Conservation (phyloP, 2,329 filamentous ascomycete genomes). For the Pseudogymnoascus sp. region DNA sequence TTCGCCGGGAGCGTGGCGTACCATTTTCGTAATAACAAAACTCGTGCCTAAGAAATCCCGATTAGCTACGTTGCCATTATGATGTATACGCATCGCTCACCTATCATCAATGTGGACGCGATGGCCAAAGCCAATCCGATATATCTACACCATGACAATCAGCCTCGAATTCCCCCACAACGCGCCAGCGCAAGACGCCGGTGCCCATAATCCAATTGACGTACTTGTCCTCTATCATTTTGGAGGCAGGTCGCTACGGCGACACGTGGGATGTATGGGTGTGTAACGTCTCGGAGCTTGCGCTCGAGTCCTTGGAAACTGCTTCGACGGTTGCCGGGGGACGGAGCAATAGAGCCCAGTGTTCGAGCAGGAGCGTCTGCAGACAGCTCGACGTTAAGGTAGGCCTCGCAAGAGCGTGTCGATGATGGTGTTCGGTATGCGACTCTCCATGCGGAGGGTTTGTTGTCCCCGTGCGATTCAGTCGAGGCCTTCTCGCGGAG, state of each 20-base stretch:
- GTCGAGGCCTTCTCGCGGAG: neutral
- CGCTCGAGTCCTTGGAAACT: constrained; percentile 18
- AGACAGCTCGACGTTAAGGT: neutral
- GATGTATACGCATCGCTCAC: constrained; percentile 38
- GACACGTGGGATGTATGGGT: neutral
- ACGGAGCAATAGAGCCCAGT: constrained; percentile 7
- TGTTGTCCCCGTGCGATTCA: constrained; percentile 2
- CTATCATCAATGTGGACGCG: constrained; percentile 66
- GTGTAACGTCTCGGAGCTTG: constrained; percentile 18
- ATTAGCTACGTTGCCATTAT: constrained; percentile 13
- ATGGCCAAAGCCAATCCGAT: constrained; percentile 70
- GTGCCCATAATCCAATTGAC: constrained; percentile 15
- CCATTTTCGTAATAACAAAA: constrained; percentile 99
- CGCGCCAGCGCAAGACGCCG: neutral
- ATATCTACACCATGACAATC: constrained; percentile 46
- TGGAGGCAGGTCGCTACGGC: neutral
- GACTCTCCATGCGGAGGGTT: constrained; percentile 6
- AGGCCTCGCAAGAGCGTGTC: neutral
- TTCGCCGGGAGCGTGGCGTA: constrained; percentile 35
- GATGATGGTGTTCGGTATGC: neutral
- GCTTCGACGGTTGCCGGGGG: constrained; percentile 11
- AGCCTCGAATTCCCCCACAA: constrained; percentile 15
- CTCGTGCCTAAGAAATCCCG: constrained; percentile 60
- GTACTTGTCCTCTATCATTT: constrained; percentile 41
- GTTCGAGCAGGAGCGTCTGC: constrained; percentile 5